A percentile compares a stretch with the other conserved stretches of the same genome.
These are phyloP conservation scores for Trichoderma orchidacearum DNA, from an alignment of 495 filamentous ascomycete species.

Conservation along the genomic window DNA sequence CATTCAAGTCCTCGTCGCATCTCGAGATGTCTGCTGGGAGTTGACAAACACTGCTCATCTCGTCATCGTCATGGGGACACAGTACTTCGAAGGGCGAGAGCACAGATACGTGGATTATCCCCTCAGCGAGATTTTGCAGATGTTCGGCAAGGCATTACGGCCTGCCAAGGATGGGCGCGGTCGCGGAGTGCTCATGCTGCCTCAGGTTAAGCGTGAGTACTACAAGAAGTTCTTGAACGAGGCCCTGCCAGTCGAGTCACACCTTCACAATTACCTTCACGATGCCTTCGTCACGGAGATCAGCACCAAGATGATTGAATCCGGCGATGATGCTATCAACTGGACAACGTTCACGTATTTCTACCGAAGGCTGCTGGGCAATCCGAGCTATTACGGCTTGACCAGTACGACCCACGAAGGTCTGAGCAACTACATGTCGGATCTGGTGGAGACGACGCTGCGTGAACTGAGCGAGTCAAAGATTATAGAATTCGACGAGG, in stretches of 20 bases:
- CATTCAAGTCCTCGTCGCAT: constrained; percentile 86
- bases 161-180: constrained; percentile 63
- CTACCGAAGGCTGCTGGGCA: constrained; percentile 91
- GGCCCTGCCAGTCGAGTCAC: constrained; percentile 88
- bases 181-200: constrained; percentile 87
- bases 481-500: constrained; percentile 94
- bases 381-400: constrained; percentile 92
- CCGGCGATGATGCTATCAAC: constrained; percentile 94
- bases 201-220: constrained; percentile 86
- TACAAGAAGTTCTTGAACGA: constrained; percentile 99
- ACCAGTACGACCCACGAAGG: constrained; percentile 84
- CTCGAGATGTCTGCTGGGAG: constrained; percentile 94
- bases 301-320: constrained; percentile 83
- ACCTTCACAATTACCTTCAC: constrained; percentile 78
- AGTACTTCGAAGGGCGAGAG: constrained; percentile 93
- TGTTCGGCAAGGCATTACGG: constrained; percentile 90
- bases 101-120: constrained; percentile 97
- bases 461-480: constrained; percentile 87
- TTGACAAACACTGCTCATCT: constrained; percentile 76
- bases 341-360: constrained; percentile 99
- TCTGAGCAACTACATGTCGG: constrained; percentile 85
- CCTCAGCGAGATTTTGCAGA: constrained; percentile 93
- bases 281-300: constrained; percentile 96
- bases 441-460: constrained; percentile 84
- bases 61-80: constrained; percentile 96